Conservation (phyloP, 2,329 filamentous ascomycete genomes). For the Chaetomiaceae sp. region DNA sequence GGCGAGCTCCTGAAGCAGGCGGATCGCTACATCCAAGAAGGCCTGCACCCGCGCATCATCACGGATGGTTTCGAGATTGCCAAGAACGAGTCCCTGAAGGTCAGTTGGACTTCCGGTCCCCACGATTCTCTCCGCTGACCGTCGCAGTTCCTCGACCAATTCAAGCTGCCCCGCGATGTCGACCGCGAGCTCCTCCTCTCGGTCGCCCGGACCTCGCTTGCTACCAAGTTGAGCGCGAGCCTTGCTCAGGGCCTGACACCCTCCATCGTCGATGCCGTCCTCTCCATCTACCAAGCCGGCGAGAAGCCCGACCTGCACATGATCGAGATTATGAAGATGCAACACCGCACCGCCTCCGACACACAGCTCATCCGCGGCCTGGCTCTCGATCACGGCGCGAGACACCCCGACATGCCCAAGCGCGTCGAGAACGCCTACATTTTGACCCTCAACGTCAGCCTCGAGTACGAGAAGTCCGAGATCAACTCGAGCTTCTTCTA, state of each 20-base stretch:
- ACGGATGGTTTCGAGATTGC: constrained; percentile 97
- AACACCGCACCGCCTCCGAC: constrained; percentile 92
- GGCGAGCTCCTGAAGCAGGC: constrained; percentile 98
- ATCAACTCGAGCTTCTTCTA: constrained; percentile 99
- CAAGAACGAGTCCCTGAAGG: constrained; percentile 87
- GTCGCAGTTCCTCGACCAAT: constrained; percentile 78
- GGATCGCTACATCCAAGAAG: constrained; percentile 91
- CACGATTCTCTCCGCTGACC: constrained; percentile 4
- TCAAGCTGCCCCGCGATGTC: constrained; percentile 84
- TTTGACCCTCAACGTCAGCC: constrained; percentile 88
- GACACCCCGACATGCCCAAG: constrained; percentile 98
- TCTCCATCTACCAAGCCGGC: constrained; percentile 85
- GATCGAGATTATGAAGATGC: constrained; percentile 99
- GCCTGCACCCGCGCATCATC: constrained; percentile 93
- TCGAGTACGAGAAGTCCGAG: constrained; percentile 98
- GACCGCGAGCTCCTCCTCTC: constrained; percentile 91
- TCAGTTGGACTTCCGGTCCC: constrained; percentile 32
- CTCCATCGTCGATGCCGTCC: constrained; percentile 91
- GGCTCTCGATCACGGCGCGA: constrained; percentile 88
- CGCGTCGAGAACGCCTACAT: constrained; percentile 93
- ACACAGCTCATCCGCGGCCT: constrained; percentile 93
- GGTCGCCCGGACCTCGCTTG: constrained; percentile 88
- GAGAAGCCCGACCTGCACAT: constrained; percentile 96
- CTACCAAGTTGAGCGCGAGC: constrained; percentile 87
- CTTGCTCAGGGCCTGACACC: constrained; percentile 89